phyloP scores from a whole-genome alignment of 2,329 filamentous ascomycete genomes.

The Exutisphaerella laricina region DNA sequence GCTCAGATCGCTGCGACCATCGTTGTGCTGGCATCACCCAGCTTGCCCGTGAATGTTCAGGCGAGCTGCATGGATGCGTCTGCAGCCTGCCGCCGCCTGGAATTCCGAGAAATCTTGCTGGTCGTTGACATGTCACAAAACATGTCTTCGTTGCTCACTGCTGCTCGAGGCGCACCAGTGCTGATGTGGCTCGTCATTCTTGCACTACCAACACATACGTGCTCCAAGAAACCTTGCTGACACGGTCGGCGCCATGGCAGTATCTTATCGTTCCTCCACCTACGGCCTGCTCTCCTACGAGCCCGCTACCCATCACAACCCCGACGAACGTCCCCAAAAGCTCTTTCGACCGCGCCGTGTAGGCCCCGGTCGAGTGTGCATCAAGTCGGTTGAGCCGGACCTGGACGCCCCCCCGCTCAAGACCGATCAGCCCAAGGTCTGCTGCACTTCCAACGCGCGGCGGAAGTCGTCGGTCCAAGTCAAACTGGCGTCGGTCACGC shows the following conservation, averaged over 20 bases:
- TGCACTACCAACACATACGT: conserved; percentile 3
- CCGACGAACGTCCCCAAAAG: conserved; percentile 18
- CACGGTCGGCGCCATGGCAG: conserved; percentile 19
- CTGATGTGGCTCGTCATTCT: conserved; percentile 4
- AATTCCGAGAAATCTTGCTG: conserved; percentile 9
- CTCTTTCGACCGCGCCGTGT: conserved; percentile 49
- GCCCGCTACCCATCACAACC: conserved; percentile 19
- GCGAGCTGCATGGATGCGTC: conserved; percentile 17
- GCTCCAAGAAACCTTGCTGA: conserved; percentile 12
- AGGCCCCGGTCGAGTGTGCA: conserved; percentile 54
- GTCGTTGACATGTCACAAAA: conserved; percentile 3
- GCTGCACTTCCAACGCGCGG: conserved; percentile 13
- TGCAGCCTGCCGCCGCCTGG: conserved; percentile 19
- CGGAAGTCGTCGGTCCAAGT: conserved; percentile 17
- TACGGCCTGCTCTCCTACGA: conserved; percentile 24
- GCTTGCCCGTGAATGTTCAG: conserved; percentile 17
- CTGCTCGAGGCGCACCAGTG: conserved; percentile 3
- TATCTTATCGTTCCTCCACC: conserved; percentile 22
- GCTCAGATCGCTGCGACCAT: conserved; percentile 12
- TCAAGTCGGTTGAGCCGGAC: conserved; percentile 47
- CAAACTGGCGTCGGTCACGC: conserved; percentile 46
- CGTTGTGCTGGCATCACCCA: conserved; percentile 16
- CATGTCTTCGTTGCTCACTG: conserved; percentile 8
- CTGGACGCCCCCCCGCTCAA: conserved; percentile 30
- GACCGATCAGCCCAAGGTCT: conserved; percentile 16